phyloP scores from a whole-genome alignment of 495 filamentous ascomycete species.

The Daldinia concentrica region DNA sequence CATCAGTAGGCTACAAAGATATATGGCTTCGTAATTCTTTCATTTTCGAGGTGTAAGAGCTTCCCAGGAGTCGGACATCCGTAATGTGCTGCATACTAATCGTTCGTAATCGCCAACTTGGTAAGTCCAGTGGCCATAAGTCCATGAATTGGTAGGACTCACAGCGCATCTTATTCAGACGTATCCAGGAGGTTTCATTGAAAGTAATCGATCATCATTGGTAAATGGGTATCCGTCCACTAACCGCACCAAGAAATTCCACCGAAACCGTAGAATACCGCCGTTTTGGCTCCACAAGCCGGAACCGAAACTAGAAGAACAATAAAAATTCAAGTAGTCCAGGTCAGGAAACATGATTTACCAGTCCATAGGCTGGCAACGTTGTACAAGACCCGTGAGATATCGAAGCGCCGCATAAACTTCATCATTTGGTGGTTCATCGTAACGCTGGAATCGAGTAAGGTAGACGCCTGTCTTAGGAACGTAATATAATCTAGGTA shows the following conservation, averaged over 20 bases:
- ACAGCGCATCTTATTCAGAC: slow-evolving; percentile 17
- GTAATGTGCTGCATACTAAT: slow-evolving; percentile 10
- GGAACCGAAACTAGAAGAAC: neutral
- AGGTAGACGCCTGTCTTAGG: slow-evolving; percentile 6
- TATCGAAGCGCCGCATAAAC: slow-evolving; percentile 1
- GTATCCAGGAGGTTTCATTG: slow-evolving; percentile 34
- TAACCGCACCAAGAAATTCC: slow-evolving; percentile 31
- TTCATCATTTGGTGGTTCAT: slow-evolving; percentile 5
- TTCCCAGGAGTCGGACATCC: neutral
- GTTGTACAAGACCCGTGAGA: slow-evolving; percentile 1
- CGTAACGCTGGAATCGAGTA: neutral
- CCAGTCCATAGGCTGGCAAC: neutral
- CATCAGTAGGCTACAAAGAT: neutral
- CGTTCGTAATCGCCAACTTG: slow-evolving; percentile 23
- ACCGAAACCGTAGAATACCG: slow-evolving; percentile 6
- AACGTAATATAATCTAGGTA: slow-evolving; percentile 1
- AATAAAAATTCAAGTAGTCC: slow-evolving; percentile 4
- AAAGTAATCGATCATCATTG: slow-evolving; percentile 7
- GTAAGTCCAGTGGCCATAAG: slow-evolving; percentile 23
- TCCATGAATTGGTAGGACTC: slow-evolving; percentile 21
- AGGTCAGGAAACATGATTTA: slow-evolving; percentile 3
- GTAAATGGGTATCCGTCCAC: slow-evolving; percentile 9
- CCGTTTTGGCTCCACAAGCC: neutral
- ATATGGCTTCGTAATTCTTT: neutral
- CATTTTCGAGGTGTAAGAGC: neutral